phyloP scores from a whole-genome alignment of 1,284 basidiomycete species.

The Trametes hirsuta region DNA sequence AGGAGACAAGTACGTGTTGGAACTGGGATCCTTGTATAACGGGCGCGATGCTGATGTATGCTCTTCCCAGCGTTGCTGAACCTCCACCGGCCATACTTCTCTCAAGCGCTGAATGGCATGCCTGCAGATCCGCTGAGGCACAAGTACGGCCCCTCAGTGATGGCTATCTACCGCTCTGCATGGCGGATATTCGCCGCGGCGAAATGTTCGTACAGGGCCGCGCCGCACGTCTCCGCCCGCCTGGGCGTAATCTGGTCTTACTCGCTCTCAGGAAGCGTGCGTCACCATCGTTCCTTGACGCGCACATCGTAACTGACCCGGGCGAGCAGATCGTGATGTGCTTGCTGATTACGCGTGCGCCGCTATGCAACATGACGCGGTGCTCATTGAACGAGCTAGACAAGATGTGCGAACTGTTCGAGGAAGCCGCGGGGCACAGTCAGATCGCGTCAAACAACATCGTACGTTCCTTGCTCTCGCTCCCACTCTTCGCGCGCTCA shows the following conservation, averaged over 20 bases:
- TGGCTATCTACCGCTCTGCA: conserved; percentile 70
- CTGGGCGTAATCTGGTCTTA: conserved; percentile 62
- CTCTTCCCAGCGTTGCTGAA: conserved; percentile 56
- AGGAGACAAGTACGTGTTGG: conserved; percentile 57
- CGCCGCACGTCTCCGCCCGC: conserved; percentile 47
- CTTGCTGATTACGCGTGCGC: conserved; percentile 60
- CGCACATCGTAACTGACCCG: neutral
- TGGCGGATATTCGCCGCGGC: conserved; percentile 62
- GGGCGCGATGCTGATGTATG: neutral
- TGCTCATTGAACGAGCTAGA: conserved; percentile 64
- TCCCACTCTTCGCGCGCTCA: neutral
- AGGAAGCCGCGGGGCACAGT: conserved; percentile 50
- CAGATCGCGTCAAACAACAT: conserved; percentile 52
- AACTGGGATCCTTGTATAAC: neutral
- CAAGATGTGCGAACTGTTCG: conserved; percentile 50
- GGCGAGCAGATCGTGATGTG: conserved; percentile 65
- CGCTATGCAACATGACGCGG: conserved; percentile 55
- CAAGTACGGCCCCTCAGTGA: conserved; percentile 66
- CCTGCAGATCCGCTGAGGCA: conserved; percentile 61
- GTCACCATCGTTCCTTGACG: conserved; percentile 29
- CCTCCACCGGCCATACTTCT: conserved; percentile 70
- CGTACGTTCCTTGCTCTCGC: conserved; percentile 38
- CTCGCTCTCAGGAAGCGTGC: conserved; percentile 60
- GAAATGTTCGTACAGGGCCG: conserved; percentile 42
- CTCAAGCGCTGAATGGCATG: conserved; percentile 62